These are phyloP conservation scores for Pachyrhizus erosus DNA, from an alignment of 306 rosid genomes.

Conservation along the genomic window DNA sequence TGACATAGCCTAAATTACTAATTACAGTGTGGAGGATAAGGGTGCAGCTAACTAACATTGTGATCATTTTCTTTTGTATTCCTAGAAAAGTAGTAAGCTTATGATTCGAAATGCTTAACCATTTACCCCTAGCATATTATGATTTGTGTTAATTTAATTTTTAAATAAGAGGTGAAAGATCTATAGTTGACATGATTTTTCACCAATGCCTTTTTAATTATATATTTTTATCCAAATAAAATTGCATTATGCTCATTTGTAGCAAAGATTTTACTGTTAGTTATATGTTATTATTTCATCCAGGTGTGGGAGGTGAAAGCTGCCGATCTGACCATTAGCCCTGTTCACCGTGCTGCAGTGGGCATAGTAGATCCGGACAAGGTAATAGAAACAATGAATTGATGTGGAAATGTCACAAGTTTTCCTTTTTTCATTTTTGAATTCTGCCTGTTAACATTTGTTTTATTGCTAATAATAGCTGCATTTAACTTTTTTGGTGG, in stretches of 20 bases:
- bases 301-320: conserved; percentile 99
- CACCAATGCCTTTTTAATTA: background rate
- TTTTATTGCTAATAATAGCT: conserved; percentile 18
- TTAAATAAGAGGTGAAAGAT: background rate
- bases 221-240: background rate
- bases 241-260: background rate
- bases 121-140: background rate
- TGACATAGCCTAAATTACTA: background rate
- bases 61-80: background rate
- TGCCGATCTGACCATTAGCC: conserved; percentile 95
- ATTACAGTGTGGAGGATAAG: background rate
- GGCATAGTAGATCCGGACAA: conserved; percentile 79
- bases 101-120: background rate
- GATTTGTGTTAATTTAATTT: conserved; percentile 25
- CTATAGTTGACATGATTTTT: conserved; percentile 2
- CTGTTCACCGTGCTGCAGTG: conserved; percentile 88
- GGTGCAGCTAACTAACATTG: background rate
- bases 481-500: conserved; percentile 37
- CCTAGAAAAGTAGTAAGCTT: background rate
- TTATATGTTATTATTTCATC: conserved; percentile 20
- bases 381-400: conserved; percentile 60
- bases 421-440: conserved; percentile 22
- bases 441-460: conserved; percentile 14
- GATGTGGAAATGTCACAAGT: conserved; percentile 2
- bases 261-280: background rate